A percentile compares a stretch with the other conserved stretches of the same genome.
Evolutionary conservation across 768 basidiomycete genomes (phyloP).

Genomic region (Pleurotus tuber-regium): DNA sequence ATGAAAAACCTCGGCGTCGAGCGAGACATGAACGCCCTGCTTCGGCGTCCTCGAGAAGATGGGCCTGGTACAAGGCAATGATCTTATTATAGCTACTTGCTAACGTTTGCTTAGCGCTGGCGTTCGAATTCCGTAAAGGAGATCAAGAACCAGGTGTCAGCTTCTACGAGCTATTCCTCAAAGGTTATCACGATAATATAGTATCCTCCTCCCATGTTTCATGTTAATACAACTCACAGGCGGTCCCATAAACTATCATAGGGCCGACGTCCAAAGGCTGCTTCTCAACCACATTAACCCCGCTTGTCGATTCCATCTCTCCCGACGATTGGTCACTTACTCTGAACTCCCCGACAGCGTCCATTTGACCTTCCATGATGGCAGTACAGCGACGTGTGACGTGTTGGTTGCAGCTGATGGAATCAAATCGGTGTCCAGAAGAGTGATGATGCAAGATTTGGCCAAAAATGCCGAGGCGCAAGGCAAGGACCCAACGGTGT

Average conservation of each 20-base stretch:
- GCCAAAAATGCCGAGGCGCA: neutral
- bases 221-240: slow-evolving; percentile 21
- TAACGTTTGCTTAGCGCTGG: slow-evolving; percentile 16
- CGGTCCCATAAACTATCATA: slow-evolving; percentile 30
- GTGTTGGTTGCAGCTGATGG: slow-evolving; percentile 42
- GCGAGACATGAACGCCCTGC: slow-evolving; percentile 2
- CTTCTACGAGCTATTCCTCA: slow-evolving; percentile 23
- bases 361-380: slow-evolving; percentile 23
- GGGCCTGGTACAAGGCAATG: neutral
- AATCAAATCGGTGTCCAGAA: slow-evolving; percentile 24
- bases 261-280: slow-evolving; percentile 42
- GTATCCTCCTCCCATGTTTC: too few species aligned
- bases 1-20: slow-evolving; percentile 21
- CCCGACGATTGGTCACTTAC: slow-evolving; percentile 41
- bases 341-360: slow-evolving; percentile 16
- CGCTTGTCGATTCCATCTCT: slow-evolving; percentile 28
- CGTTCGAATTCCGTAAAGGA: slow-evolving; percentile 28
- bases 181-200: too few species aligned
- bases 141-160: slow-evolving; percentile 28
- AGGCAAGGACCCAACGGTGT: slow-evolving; percentile 5
- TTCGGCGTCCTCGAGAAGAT: neutral
- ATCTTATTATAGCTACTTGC: slow-evolving; percentile 10
- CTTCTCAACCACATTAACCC: slow-evolving; percentile 35
- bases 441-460: slow-evolving; percentile 7
- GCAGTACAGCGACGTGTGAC: slow-evolving; percentile 26